Conservation (phyloP, 495 filamentous ascomycete species). For the Letharia columbiana region DNA sequence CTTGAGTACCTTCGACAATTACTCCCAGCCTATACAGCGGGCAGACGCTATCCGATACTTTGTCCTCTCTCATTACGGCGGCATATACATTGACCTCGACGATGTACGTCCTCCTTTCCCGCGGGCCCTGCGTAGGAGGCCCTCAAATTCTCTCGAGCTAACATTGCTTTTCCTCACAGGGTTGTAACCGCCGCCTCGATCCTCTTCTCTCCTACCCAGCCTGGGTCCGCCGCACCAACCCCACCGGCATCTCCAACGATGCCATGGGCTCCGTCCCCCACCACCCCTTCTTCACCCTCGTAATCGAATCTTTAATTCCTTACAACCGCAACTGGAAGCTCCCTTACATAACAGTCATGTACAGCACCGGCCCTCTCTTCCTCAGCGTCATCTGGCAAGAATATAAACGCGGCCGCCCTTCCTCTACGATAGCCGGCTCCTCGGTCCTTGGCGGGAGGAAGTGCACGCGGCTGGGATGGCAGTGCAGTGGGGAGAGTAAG, state of each 20-base stretch:
- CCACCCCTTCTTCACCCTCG: conserved; percentile 72
- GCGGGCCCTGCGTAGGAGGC: neutral
- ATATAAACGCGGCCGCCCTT: conserved; percentile 42
- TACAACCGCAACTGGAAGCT: conserved; percentile 72
- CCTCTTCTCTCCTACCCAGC: conserved; percentile 72
- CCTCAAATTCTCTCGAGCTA: neutral
- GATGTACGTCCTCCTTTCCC: conserved; percentile 49
- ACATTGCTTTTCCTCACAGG: conserved; percentile 36
- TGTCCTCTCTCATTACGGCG: conserved; percentile 71
- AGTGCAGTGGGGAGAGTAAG: conserved; percentile 37
- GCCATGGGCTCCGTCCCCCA: conserved; percentile 73
- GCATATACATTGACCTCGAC: conserved; percentile 84
- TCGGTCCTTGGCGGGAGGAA: conserved; percentile 9
- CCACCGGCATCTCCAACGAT: conserved; percentile 85
- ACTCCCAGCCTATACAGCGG: conserved; percentile 73
- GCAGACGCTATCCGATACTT: conserved; percentile 87
- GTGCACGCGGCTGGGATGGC: conserved; percentile 21
- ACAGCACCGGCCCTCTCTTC: conserved; percentile 76
- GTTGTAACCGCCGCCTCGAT: conserved; percentile 73
- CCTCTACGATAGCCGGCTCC: conserved; percentile 11
- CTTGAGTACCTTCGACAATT: conserved; percentile 71
- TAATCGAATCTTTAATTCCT: conserved; percentile 58
- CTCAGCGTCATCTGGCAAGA: conserved; percentile 78
- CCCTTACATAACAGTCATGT: conserved; percentile 87
- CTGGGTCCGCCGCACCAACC: conserved; percentile 71